phyloP scores from a whole-genome alignment of 2,329 filamentous ascomycete genomes.

The Sporothrix inflata region DNA sequence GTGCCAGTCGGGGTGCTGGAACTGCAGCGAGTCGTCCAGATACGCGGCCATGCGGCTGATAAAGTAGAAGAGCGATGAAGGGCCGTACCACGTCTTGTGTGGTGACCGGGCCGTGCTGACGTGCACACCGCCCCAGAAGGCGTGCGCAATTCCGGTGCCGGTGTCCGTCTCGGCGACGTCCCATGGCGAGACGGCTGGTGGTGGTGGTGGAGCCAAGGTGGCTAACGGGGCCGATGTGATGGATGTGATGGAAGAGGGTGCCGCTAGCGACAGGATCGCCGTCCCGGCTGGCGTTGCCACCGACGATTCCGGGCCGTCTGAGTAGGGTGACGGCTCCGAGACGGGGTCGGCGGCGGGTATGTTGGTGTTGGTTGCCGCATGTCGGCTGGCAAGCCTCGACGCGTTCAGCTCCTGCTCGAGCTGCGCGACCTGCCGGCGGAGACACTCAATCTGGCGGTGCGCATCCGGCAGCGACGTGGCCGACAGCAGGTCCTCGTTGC shows the following conservation, averaged over 20 bases:
- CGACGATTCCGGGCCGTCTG: background rate
- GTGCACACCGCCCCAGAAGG: conserved; percentile 20
- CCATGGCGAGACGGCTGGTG: background rate
- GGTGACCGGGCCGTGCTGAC: conserved; percentile 19
- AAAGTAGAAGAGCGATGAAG: conserved; percentile 25
- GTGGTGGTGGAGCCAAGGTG: background rate
- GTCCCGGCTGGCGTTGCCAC: background rate
- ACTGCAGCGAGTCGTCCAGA: conserved; percentile 3
- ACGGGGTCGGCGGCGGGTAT: background rate
- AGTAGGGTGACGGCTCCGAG: background rate
- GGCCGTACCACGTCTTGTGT: conserved; percentile 22
- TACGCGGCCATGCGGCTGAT: conserved; percentile 4
- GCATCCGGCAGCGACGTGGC: conserved; percentile 14
- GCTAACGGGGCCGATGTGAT: background rate
- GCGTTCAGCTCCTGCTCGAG: conserved; percentile 13
- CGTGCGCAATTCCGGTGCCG: background rate
- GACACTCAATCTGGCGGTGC: conserved; percentile 10
- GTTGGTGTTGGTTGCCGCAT: background rate
- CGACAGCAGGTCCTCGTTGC: background rate
- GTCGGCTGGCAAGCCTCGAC: background rate
- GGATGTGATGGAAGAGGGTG: background rate
- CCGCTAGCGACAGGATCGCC: background rate
- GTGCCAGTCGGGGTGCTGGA: background rate
- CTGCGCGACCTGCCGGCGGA: conserved; percentile 1
- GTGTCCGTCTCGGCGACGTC: background rate